A percentile compares a stretch with the other conserved stretches of the same genome.
phyloP scores from a whole-genome alignment of 139 green algal genomes.

The Yamagishiella unicocca region DNA sequence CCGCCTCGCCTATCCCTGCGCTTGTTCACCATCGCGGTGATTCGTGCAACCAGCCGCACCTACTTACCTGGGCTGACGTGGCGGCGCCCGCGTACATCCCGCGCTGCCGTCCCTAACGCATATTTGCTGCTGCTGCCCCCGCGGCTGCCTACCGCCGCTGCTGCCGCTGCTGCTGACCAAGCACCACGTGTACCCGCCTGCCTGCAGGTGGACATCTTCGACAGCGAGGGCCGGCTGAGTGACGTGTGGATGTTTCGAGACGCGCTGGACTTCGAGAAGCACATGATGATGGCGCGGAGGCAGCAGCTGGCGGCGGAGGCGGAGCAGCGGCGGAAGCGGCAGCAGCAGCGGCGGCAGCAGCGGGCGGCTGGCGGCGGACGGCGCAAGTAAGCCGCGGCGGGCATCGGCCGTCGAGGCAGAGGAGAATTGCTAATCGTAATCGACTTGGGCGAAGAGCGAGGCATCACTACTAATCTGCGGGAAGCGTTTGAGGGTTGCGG shows the following conservation, averaged over 20 bases:
- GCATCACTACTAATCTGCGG: no score
- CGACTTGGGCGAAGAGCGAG: no score
- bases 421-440: no score
- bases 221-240: slow-evolving; percentile 21
- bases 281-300: slow-evolving; percentile 26
- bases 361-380: background rate
- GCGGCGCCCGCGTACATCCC: no score
- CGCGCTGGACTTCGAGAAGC: slow-evolving; percentile 27
- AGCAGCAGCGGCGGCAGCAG: background rate
- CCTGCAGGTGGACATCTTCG: slow-evolving; percentile 32
- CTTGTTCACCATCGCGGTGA: no score
- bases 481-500: no score
- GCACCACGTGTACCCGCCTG: background rate
- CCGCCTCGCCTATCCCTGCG: no score
- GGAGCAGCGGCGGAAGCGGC: background rate
- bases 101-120: no score
- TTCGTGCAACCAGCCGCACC: no score
- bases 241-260: slow-evolving; percentile 46
- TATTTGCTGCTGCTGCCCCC: background rate
- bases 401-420: no score
- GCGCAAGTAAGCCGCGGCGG: no score
- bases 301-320: slow-evolving; percentile 21
- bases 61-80: no score
- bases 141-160: background rate
- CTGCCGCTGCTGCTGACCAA: background rate